Evolutionary conservation across 352 stramenopile species (phyloP), one percentile per base, ranked within the genome.

Genomic region (Aphanomyces stellatus): DNA sequence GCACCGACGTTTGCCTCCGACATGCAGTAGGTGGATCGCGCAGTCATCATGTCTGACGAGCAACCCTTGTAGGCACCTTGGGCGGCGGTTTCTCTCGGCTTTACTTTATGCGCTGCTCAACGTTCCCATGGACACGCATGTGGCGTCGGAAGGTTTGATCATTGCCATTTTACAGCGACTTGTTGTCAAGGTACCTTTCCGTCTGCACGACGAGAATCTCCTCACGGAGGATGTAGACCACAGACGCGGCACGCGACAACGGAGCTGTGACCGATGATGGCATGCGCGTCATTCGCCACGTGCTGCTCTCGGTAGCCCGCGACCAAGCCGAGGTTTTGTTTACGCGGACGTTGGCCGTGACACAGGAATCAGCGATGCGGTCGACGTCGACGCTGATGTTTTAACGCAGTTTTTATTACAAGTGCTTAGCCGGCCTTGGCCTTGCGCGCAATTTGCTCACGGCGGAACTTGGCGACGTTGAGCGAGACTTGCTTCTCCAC

Each of bases 391-490:
- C 8, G 37, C 17, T 43, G 37, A 17, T 17, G 8, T 17, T 17
- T 17, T 43, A 17, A 53, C 24, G 46, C 25, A 53, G 13, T 53
- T 15, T 28, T 28, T 53, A 22, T 28, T 15, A 53, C 46, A 53
- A 53, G 24, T 28, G 24, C 37, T 51, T 51, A 51, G 5, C 13
- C 19, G 49, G 53, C 63, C 64, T 76, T 76, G 62, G 27, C 70
- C 51, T 71, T 72, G 19, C 25, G 25, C 13, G 22, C 19, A 1
- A 19, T 24, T 4, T 24, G 63, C 37, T 48, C 40, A 34, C 15
- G 37, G 42, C 79, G 72, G 72, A 88, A 90, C 31, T 70, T 72
- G 62, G 78, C 74, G 57, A 93, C 71, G 62, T 91, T 90, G 64
- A 85, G 72, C 35, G 74, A 69, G 19, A 76, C 81, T 62, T 91